Evolutionary conservation across 1,139 yeast species (phyloP).

Genomic region (Pichia sp.): DNA sequence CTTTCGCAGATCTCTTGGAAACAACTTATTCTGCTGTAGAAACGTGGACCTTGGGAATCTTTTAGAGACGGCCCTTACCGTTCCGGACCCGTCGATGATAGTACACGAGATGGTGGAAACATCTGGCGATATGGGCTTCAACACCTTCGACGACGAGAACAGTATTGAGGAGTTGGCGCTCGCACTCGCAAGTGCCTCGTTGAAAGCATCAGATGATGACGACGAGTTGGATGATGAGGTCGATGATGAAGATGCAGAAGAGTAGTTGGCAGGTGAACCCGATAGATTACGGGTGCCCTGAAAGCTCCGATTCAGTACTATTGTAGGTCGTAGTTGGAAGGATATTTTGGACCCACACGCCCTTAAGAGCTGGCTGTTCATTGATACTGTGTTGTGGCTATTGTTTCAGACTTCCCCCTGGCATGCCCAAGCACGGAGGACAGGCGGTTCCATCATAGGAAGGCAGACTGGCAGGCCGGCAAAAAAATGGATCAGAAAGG

Average conservation of each 20-base stretch:
- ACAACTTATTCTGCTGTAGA: conserved; percentile 55
- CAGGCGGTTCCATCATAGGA: no score
- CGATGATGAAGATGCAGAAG: not conserved
- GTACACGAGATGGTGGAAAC: conserved; percentile 45
- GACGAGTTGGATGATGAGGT: not conserved
- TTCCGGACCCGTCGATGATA: conserved; percentile 54
- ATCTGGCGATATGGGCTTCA: conserved; percentile 18
- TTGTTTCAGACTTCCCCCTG: no score
- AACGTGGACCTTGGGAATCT: conserved; percentile 57
- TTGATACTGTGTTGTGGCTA: not conserved
- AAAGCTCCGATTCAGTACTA: not conserved
- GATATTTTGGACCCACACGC: not conserved
- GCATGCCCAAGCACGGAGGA: not conserved
- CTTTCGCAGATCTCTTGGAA: conserved; percentile 72
- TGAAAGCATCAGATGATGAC: not conserved
- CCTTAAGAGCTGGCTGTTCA: not conserved
- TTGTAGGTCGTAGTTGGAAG: not conserved
- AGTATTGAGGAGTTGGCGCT: not conserved
- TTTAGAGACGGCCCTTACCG: conserved; percentile 52
- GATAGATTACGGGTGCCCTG: not conserved
- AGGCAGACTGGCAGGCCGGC: not conserved
- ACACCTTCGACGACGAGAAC: conserved; percentile 12
- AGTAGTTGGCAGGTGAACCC: no score
- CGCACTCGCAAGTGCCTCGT: not conserved
- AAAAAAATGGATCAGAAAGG: not conserved